A percentile compares a stretch with the other conserved stretches of the same genome.
Conservation (phyloP, 352 stramenopile species). For the Globisporangium nagaii region DNA sequence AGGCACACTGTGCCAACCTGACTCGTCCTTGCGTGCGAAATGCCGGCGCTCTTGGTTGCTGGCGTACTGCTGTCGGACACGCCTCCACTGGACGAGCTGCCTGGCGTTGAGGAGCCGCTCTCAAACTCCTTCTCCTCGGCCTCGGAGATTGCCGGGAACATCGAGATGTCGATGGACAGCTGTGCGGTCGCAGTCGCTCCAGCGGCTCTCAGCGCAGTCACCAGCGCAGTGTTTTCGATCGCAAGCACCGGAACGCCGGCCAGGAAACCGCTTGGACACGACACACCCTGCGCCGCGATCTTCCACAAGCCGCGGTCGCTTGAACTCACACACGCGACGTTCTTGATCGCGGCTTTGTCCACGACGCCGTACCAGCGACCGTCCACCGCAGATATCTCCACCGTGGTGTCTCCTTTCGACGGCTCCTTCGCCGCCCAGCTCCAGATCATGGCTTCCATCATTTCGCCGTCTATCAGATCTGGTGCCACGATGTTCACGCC, state of each 20-base stretch:
- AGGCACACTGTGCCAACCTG: constrained; percentile 1
- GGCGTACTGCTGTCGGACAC: neutral
- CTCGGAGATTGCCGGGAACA: constrained; percentile 37
- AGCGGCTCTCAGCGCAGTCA: constrained; percentile 20
- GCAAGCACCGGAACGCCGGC: constrained; percentile 28
- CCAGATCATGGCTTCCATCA: constrained; percentile 56
- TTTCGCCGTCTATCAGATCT: constrained; percentile 42
- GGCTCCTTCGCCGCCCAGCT: constrained; percentile 54
- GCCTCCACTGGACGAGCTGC: neutral
- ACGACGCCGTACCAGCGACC: constrained; percentile 50
- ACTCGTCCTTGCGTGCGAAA: neutral
- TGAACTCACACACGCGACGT: constrained; percentile 51
- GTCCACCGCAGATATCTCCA: constrained; percentile 40
- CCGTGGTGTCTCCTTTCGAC: constrained; percentile 24
- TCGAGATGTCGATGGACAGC: constrained; percentile 42
- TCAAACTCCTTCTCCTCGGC: constrained; percentile 36
- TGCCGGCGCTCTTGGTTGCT: neutral
- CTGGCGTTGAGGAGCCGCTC: neutral
- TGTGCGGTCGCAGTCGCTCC: constrained; percentile 28
- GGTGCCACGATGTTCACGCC: constrained; percentile 60
- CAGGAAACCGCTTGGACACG: constrained; percentile 32
- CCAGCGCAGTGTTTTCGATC: constrained; percentile 48
- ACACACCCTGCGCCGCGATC: constrained; percentile 38
- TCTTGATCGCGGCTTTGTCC: constrained; percentile 30
- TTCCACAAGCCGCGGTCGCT: constrained; percentile 39